Evolutionary conservation across 1,139 yeast species (phyloP), one percentile per base, ranked within the genome.

Genomic region (Lodderomyces parapsilosis): DNA sequence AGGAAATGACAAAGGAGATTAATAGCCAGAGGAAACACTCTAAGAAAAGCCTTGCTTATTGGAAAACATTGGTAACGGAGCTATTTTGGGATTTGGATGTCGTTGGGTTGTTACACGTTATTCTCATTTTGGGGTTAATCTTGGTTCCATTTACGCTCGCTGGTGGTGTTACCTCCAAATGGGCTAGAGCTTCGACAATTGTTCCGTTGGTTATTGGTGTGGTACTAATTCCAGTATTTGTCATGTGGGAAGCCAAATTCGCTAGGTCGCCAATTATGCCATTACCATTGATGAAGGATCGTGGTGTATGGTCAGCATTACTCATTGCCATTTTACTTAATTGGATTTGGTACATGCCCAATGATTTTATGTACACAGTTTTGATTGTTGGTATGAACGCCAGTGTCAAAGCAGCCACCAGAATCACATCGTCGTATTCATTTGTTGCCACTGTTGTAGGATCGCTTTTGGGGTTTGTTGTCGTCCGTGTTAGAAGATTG

Each of bases 201-300:
- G 90, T 74, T 13, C 88, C 89, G 1, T 64, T 83, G 41, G 83
- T 82, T 17, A 59, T 85, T 49, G 91, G 93, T 1, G 69, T 79
- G 51, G 71, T 69, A 23, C 59, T 80, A 32, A 60, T 83, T 46
- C 86, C 87, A 6, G 58, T 70, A 18, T 79, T 81, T 44, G 57
- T 73, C 9, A 14, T 62, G 6, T 82, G 85, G 82, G 91, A 85
- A 60, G 52, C 62, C 23, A 70, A 66, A 48, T 62, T 58, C 46
- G 74, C 88, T 10, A 65, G 60, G 38, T 63, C 66, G 49, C 90
- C 91, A n/a, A 60, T 85, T 39, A 60, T 78, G 30, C 90, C 91
- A 13, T 68, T 69, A 51, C 58, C 67, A 28, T 67, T 82, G 51
- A 59, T 85, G 57, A 78, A 67, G 49, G 86, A 84, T 58, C 76